phyloP scores from a whole-genome alignment of 371 early-diverging fungal genomes.

The Mortierella sp. region DNA sequence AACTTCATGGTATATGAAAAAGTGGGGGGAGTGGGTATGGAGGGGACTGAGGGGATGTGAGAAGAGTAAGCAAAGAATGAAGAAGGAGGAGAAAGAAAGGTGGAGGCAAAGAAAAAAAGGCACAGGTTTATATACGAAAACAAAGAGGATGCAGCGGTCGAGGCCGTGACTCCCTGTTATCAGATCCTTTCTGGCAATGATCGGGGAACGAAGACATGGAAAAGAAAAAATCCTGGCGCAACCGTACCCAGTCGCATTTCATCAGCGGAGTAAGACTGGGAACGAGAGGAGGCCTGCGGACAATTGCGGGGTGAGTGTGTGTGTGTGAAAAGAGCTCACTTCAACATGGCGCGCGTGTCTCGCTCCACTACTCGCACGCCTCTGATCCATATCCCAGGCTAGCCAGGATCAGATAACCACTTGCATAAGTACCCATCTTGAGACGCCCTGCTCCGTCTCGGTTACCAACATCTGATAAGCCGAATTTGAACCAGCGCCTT shows the following conservation, averaged over 20 bases:
- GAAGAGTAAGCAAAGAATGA: not conserved
- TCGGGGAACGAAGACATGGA: not conserved
- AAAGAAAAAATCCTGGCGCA: not conserved
- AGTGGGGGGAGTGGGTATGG: not conserved
- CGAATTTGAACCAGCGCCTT: too few relatives aligned
- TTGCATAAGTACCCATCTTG: too few relatives aligned
- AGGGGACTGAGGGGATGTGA: not conserved
- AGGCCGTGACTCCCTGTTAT: not conserved
- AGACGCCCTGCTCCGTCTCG: too few relatives aligned
- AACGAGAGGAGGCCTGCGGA: too few relatives aligned
- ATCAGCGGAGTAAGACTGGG: too few relatives aligned
- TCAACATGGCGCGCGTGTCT: too few relatives aligned
- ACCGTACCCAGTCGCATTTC: not conserved
- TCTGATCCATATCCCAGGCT: too few relatives aligned
- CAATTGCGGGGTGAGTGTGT: too few relatives aligned
- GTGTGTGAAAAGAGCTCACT: too few relatives aligned
- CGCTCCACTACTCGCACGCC: too few relatives aligned
- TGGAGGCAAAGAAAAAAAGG: not conserved
- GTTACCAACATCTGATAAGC: too few relatives aligned
- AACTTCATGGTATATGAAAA: constrained; percentile 20
- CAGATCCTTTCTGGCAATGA: not conserved
- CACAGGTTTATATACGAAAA: not conserved
- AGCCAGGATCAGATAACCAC: too few relatives aligned
- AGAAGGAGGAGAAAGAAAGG: not conserved
- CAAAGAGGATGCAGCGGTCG: not conserved